These are phyloP conservation scores for Xylaria digitata DNA, from an alignment of 2,329 filamentous ascomycete species.

Conservation along the genomic window DNA sequence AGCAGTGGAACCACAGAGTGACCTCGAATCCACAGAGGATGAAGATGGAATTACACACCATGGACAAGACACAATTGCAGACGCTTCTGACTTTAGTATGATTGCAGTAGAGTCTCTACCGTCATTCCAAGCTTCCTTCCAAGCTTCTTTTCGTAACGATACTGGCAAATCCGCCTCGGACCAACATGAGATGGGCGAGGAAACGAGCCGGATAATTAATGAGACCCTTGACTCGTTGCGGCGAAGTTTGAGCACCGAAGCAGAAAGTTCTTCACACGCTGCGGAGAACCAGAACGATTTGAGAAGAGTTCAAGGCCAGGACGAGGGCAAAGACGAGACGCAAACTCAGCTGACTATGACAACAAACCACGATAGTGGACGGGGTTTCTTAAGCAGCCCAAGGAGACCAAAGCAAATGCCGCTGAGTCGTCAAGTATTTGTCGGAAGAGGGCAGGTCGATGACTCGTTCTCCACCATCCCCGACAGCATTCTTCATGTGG, in stretches of 20 bases:
- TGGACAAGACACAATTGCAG: conserved; percentile 56
- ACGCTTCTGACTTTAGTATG: conserved; percentile 67
- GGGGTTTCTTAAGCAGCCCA: conserved; percentile 50
- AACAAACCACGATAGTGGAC: conserved; percentile 25
- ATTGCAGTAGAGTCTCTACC: conserved; percentile 67
- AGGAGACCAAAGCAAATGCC: conserved; percentile 50
- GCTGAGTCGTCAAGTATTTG: conserved; percentile 52
- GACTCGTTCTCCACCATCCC: conserved; percentile 53
- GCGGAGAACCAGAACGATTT: conserved; percentile 36
- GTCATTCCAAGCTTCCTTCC: conserved; percentile 55
- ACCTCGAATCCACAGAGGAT: conserved; percentile 44
- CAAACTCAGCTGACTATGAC: conserved; percentile 27
- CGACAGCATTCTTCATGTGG: conserved; percentile 49
- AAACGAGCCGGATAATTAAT: conserved; percentile 67
- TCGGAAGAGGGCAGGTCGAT: conserved; percentile 49
- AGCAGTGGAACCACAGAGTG: conserved; percentile 46
- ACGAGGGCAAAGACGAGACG: conserved; percentile 28
- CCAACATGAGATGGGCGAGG: conserved; percentile 63
- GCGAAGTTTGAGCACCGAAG: conserved; percentile 48
- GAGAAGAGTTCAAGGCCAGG: conserved; percentile 28
- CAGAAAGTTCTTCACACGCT: conserved; percentile 28
- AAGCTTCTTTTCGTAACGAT: conserved; percentile 55
- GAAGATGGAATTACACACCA: conserved; percentile 39
- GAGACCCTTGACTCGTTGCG: conserved; percentile 64
- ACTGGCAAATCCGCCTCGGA: conserved; percentile 52